phyloP scores from a whole-genome alignment of 2,329 filamentous ascomycete genomes.

The Cryphonectria naterciae region DNA sequence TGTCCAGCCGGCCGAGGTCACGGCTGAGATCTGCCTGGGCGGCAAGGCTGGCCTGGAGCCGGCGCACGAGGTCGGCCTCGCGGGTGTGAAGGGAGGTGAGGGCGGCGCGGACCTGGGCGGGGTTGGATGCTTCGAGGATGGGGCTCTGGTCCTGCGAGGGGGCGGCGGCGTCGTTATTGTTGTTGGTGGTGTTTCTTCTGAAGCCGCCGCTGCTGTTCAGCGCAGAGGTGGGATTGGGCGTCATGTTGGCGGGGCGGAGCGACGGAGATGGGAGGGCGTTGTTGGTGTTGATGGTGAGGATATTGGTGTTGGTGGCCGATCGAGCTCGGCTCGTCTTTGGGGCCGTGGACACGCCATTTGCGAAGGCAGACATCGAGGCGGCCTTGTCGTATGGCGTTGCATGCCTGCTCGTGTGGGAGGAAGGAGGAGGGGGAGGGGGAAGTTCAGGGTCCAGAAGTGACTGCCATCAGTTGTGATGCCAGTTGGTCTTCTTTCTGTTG shows the following conservation, averaged over 20 bases:
- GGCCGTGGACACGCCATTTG: slow-evolving; percentile 48
- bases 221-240: slow-evolving; percentile 19
- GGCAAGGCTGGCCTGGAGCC: slow-evolving; percentile 75
- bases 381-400: slow-evolving; percentile 44
- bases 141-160: slow-evolving; percentile 35
- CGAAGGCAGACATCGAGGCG: slow-evolving; percentile 52
- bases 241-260: slow-evolving; percentile 21
- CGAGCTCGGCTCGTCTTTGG: slow-evolving; percentile 29
- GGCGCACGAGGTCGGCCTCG: slow-evolving; percentile 74
- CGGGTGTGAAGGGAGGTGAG: slow-evolving; percentile 75
- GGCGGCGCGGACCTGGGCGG: slow-evolving; percentile 78
- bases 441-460: slow-evolving; percentile 21
- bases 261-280: slow-evolving; percentile 21
- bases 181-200: slow-evolving; percentile 22
- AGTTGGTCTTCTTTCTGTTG: slow-evolving; percentile 7
- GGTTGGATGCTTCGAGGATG: slow-evolving; percentile 72
- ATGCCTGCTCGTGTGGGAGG: slow-evolving; percentile 43
- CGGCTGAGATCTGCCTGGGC: slow-evolving; percentile 86
- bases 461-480: slow-evolving; percentile 25
- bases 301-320: slow-evolving; percentile 29
- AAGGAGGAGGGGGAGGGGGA: not conserved
- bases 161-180: slow-evolving; percentile 21
- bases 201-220: slow-evolving; percentile 18
- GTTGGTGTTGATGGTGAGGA: slow-evolving; percentile 31
- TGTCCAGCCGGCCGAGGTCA: slow-evolving; percentile 84